A percentile compares a stretch with the other conserved stretches of the same genome.
Evolutionary conservation across 2,329 filamentous ascomycete genomes (phyloP).

Genomic region (Aspergillus sp.): DNA sequence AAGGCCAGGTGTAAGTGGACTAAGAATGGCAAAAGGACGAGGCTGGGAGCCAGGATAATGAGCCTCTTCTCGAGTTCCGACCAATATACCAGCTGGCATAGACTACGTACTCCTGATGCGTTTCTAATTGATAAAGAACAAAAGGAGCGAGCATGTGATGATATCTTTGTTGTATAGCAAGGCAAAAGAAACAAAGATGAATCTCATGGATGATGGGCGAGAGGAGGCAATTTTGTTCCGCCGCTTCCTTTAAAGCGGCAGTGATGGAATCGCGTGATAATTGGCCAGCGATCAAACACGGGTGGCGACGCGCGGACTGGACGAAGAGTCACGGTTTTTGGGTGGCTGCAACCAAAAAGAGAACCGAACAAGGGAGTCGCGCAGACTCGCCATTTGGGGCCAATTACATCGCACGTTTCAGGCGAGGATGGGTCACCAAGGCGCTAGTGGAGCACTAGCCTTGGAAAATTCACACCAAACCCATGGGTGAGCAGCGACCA

Average conservation of each 20-base stretch:
- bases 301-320: slow-evolving; percentile 29
- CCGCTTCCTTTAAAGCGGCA: slow-evolving; percentile 36
- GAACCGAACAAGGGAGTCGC: not conserved
- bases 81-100: too few relatives aligned
- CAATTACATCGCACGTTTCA: slow-evolving; percentile 2
- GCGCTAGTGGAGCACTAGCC: slow-evolving; percentile 25
- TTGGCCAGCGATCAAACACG: slow-evolving; percentile 24
- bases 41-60: slow-evolving; percentile 3
- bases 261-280: slow-evolving; percentile 20
- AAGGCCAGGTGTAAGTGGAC: not conserved
- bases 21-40: not conserved
- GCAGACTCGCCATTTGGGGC: slow-evolving; percentile 12
- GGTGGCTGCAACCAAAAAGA: not conserved
- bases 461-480: slow-evolving; percentile 8
- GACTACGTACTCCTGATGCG: not conserved
- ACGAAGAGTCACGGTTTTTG: not conserved
- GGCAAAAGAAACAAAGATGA: not conserved
- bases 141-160: not conserved
- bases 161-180: not conserved
- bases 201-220: too few relatives aligned
- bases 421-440: not conserved
- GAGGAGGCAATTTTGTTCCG: slow-evolving; percentile 34
- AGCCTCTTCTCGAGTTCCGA: not conserved
- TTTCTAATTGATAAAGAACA: not conserved
- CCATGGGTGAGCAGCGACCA: slow-evolving; percentile 23